Evolutionary conservation across 164 flowering plant species (phyloP).

Genomic region (Tetracentron sinense): DNA sequence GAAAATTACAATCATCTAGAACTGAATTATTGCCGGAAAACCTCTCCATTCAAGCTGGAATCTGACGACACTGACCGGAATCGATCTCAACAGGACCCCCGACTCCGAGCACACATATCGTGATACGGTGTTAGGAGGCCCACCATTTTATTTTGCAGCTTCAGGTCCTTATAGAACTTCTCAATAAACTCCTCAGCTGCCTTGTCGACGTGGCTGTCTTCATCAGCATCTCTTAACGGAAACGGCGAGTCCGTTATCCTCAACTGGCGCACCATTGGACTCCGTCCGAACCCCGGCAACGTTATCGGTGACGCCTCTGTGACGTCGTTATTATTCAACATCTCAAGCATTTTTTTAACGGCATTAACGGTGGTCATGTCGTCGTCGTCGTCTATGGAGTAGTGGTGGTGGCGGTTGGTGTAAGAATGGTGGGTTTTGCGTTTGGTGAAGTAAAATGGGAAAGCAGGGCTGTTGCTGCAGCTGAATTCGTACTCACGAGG

Average conservation of each 20-base stretch:
- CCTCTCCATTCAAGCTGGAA: too few species aligned
- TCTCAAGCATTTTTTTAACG: conserved; percentile 49
- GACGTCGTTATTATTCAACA: conserved; percentile 30
- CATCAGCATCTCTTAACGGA: too few species aligned
- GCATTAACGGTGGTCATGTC: conserved; percentile 32
- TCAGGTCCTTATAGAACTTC: too few species aligned
- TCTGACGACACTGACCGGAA: too few species aligned
- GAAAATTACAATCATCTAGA: too few species aligned
- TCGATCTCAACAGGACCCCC: too few species aligned
- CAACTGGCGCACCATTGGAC: conserved; percentile 60
- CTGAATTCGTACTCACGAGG: conserved; percentile 85
- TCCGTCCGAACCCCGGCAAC: conserved; percentile 52
- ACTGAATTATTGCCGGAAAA: too few species aligned
- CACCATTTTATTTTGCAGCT: too few species aligned
- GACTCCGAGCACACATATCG: too few species aligned
- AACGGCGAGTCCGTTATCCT: conserved; percentile 89
- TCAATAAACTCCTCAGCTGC: too few species aligned
- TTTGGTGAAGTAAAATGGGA: conserved; percentile 20
- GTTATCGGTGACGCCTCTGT: conserved; percentile 30
- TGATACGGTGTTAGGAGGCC: too few species aligned
- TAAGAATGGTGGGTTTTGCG: conserved; percentile 25
- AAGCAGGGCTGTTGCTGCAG: conserved; percentile 75
- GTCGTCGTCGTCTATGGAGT: conserved; percentile 16
- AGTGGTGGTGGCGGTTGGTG: conserved; percentile 11
- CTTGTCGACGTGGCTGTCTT: too few species aligned